Conservation (phyloP, 2,329 filamentous ascomycete genomes). For the Microcyclospora tardicrescens region DNA sequence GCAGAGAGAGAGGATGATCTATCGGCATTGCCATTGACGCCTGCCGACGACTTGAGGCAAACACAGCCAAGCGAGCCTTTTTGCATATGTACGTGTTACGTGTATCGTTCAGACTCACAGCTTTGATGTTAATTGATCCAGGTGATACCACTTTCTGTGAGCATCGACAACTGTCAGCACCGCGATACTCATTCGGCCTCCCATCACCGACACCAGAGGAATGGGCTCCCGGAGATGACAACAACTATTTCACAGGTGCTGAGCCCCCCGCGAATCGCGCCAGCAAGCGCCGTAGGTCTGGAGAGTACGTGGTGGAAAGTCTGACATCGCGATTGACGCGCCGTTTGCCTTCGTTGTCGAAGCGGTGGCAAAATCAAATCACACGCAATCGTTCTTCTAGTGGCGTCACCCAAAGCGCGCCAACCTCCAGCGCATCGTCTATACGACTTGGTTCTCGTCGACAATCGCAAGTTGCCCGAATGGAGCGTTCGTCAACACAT, state of each 20-base stretch:
- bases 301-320: slow-evolving; percentile 48
- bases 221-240: slow-evolving; percentile 32
- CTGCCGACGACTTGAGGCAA: not conserved
- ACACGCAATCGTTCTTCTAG: slow-evolving; percentile 11
- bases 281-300: slow-evolving; percentile 44
- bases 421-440: slow-evolving; percentile 42
- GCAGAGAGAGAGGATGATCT: slow-evolving; percentile 50
- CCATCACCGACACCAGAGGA: slow-evolving; percentile 11
- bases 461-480: slow-evolving; percentile 34
- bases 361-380: slow-evolving; percentile 4
- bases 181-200: not conserved
- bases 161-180: slow-evolving; percentile 29
- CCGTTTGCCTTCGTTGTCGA: slow-evolving; percentile 24
- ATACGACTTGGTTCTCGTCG: slow-evolving; percentile 71
- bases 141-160: slow-evolving; percentile 48
- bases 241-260: slow-evolving; percentile 42
- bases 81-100: slow-evolving; percentile 57
- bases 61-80: slow-evolving; percentile 30
- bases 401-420: slow-evolving; percentile 21
- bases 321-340: slow-evolving; percentile 54
- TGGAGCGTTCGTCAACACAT: slow-evolving; percentile 17
- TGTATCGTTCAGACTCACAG: not conserved
- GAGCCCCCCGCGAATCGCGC: slow-evolving; percentile 40
- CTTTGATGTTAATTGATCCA: slow-evolving; percentile 21
- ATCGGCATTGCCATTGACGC: slow-evolving; percentile 21